phyloP scores from a whole-genome alignment of 2,329 filamentous ascomycete genomes.

The Ceratocystis harringtonii region DNA sequence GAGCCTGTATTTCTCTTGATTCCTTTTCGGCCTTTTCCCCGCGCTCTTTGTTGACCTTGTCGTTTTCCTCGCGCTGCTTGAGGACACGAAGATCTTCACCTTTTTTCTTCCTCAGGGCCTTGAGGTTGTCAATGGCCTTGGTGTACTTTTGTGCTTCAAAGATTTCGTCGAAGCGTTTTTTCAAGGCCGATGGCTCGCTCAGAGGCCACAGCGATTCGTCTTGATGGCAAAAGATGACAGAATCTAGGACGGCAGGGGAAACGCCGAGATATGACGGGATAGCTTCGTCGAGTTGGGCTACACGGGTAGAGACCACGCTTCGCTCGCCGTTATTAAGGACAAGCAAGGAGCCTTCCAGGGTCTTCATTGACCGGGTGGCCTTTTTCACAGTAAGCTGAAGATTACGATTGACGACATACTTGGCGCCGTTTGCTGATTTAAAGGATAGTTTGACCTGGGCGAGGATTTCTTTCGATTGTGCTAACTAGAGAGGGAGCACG shows the following conservation, averaged over 20 bases:
- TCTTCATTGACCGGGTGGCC: constrained; percentile 58
- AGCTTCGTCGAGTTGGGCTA: constrained; percentile 66
- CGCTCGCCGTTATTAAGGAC: constrained; percentile 69
- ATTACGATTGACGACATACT: constrained; percentile 70
- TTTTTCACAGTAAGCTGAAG: constrained; percentile 81
- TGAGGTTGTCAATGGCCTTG: constrained; percentile 93
- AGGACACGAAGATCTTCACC: constrained; percentile 57
- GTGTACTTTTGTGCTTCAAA: constrained; percentile 96
- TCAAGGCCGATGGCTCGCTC: constrained; percentile 70
- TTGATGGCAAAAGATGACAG: constrained; percentile 97
- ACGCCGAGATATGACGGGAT: constrained; percentile 81
- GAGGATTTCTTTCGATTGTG: constrained; percentile 53
- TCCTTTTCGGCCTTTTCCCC: constrained; percentile 57
- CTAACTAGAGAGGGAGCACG: constrained; percentile 5
- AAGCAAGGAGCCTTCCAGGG: constrained; percentile 64
- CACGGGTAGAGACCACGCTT: constrained; percentile 61
- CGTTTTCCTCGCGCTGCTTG: constrained; percentile 60
- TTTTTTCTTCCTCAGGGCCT: constrained; percentile 68
- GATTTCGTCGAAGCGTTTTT: constrained; percentile 93
- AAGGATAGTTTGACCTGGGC: constrained; percentile 89
- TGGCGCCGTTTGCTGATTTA: constrained; percentile 58
- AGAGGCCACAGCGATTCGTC: constrained; percentile 96
- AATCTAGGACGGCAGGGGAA: constrained; percentile 75
- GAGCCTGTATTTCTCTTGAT: constrained; percentile 46
- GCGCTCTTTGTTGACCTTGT: constrained; percentile 72